phyloP scores from a whole-genome alignment of 2,329 filamentous ascomycete species.

The Trematosphaeria pertusa region DNA sequence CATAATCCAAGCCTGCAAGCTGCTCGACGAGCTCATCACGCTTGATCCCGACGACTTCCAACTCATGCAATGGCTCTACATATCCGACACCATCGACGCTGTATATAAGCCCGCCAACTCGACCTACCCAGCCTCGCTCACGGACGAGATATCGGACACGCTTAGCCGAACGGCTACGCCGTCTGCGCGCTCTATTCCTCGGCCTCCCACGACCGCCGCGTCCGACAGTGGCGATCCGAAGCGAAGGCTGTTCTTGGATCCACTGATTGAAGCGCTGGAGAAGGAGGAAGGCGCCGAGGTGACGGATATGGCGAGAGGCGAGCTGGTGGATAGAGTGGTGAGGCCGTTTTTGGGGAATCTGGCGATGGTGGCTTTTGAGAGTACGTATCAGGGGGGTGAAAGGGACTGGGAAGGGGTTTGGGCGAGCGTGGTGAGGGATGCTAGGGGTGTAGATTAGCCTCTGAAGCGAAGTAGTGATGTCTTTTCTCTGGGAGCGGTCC shows the following conservation, averaged over 20 bases:
- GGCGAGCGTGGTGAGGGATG: slow-evolving; percentile 41
- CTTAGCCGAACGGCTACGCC: slow-evolving; percentile 51
- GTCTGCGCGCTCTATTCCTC: slow-evolving; percentile 30
- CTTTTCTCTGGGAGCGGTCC: too few relatives aligned
- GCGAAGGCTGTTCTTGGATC: slow-evolving; percentile 53
- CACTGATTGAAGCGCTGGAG: slow-evolving; percentile 42
- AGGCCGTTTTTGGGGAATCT: slow-evolving; percentile 89
- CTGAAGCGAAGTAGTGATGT: too few relatives aligned
- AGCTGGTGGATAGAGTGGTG: slow-evolving; percentile 77
- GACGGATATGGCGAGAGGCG: slow-evolving; percentile 61
- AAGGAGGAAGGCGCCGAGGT: slow-evolving; percentile 51
- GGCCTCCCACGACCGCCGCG: not conserved
- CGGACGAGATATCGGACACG: slow-evolving; percentile 83
- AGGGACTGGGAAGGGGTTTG: slow-evolving; percentile 40
- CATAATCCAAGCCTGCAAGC: slow-evolving; percentile 89
- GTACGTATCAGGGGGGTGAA: slow-evolving; percentile 81
- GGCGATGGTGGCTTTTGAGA: slow-evolving; percentile 93
- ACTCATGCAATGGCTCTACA: slow-evolving; percentile 96
- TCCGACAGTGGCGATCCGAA: slow-evolving; percentile 24
- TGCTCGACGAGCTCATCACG: slow-evolving; percentile 87
- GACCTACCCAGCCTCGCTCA: slow-evolving; percentile 75
- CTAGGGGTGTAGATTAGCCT: too few relatives aligned
- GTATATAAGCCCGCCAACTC: slow-evolving; percentile 76
- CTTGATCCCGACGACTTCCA: slow-evolving; percentile 95
- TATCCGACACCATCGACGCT: slow-evolving; percentile 95